A percentile compares a stretch with the other conserved stretches of the same genome.
These are phyloP conservation scores for Orychophragmus violaceus DNA, from an alignment of 345 rosid species.

Conservation along the genomic window DNA sequence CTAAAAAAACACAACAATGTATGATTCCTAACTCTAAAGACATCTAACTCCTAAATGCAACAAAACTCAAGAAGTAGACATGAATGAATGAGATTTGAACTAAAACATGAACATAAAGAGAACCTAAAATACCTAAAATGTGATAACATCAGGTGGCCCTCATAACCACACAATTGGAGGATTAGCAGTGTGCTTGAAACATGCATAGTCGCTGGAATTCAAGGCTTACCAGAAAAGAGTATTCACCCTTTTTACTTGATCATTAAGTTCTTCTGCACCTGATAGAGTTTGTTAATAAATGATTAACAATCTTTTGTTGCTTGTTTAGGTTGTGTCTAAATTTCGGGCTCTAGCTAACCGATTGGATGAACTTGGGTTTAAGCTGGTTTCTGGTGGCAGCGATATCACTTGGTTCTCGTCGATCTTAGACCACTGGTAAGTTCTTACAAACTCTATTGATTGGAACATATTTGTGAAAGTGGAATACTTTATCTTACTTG, in stretches of 20 bases:
- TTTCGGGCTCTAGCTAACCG: conserved; percentile 68
- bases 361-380: conserved; percentile 68
- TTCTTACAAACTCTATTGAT: background rate
- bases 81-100: no score
- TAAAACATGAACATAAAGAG: no score
- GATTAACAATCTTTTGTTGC: background rate
- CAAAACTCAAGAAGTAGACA: no score
- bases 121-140: no score
- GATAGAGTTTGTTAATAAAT: background rate
- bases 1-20: no score
- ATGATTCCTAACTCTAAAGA: no score
- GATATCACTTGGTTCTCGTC: conserved; percentile 86
- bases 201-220: conserved; percentile 64
- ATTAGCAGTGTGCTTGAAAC: conserved; percentile 86
- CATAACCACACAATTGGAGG: conserved; percentile 96
- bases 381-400: conserved; percentile 85
- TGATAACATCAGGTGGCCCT: no score
- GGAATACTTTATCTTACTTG: no score
- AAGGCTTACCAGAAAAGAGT: conserved; percentile 79
- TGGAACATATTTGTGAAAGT: no score
- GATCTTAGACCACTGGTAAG: conserved; percentile 84
- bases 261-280: background rate
- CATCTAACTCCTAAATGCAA: no score
- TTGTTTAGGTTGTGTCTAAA: conserved; percentile 65
- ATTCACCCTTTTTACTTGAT: background rate